Evolutionary conservation across 129 eudicot species (phyloP).

Genomic region (Ambrosia trifida): DNA sequence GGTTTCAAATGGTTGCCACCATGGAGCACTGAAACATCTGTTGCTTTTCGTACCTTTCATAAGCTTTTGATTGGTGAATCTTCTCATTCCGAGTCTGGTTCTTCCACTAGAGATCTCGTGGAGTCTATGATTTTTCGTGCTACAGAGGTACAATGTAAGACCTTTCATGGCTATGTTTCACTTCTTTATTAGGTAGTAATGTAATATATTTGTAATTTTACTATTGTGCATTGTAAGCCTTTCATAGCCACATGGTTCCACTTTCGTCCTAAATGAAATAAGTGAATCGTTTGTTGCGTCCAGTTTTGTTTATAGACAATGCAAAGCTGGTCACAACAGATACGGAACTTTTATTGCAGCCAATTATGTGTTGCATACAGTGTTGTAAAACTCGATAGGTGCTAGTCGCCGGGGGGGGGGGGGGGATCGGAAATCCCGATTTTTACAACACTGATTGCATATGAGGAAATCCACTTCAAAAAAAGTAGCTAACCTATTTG

Average conservation of each 20-base stretch:
- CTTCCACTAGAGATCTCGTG: conserved; percentile 38
- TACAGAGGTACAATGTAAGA: conserved; percentile 69
- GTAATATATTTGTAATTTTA: not conserved
- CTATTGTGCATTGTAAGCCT: not conserved
- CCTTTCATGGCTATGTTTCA: conserved; percentile 27
- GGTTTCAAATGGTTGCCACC: conserved; percentile 93
- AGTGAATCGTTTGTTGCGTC: too few species aligned
- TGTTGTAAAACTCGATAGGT: too few species aligned
- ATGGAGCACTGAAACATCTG: conserved; percentile 93
- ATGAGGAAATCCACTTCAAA: not conserved
- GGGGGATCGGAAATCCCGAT: too few species aligned
- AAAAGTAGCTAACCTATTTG: not conserved
- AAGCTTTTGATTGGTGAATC: conserved; percentile 75
- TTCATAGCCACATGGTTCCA: not conserved
- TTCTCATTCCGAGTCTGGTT: conserved; percentile 53
- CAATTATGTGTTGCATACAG: not conserved
- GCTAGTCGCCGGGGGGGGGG: too few species aligned
- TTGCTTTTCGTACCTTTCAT: conserved; percentile 80
- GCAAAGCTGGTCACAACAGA: not conserved
- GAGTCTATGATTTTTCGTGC: conserved; percentile 71
- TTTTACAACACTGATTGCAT: not conserved
- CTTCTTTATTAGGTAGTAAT: conserved; percentile 24
- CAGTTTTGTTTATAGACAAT: conserved; percentile 12
- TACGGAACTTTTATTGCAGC: not conserved
- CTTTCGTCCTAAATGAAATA: not conserved